These are phyloP conservation scores for Fusarium solani-melongenae DNA, from an alignment of 2,329 filamentous ascomycete genomes.

Conservation along the genomic window DNA sequence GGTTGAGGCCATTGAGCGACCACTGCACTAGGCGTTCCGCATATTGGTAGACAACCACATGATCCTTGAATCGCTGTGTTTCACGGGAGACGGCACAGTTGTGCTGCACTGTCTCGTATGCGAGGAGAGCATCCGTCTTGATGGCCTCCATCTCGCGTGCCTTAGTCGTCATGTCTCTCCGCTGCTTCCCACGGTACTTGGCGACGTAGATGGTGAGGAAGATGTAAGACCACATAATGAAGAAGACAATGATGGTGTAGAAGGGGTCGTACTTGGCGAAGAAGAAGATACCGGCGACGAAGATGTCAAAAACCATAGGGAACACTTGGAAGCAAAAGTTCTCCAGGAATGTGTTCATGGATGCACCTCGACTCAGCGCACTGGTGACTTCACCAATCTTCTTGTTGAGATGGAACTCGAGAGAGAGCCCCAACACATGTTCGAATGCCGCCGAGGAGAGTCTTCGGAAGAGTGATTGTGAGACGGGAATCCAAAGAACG, in stretches of 20 bases:
- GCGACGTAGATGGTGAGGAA: conserved; percentile 63
- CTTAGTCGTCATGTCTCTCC: conserved; percentile 57
- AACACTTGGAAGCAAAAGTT: conserved; percentile 61
- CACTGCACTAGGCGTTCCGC: conserved; percentile 41
- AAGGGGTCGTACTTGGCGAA: conserved; percentile 59
- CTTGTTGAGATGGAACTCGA: conserved; percentile 64
- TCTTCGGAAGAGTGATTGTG: conserved; percentile 56
- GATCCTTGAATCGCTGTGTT: conserved; percentile 65
- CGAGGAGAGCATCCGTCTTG: conserved; percentile 61
- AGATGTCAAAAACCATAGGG: conserved; percentile 62
- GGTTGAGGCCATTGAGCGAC: conserved; percentile 62
- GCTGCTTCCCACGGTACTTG: conserved; percentile 56
- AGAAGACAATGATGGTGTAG: conserved; percentile 60
- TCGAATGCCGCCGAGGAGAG: conserved; percentile 59
- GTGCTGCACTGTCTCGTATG: conserved; percentile 70
- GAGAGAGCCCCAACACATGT: conserved; percentile 58
- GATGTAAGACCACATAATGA: conserved; percentile 62
- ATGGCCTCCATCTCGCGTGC: conserved; percentile 61
- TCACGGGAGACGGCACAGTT: conserved; percentile 71
- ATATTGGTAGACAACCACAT: conserved; percentile 63
- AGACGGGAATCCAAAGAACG: conserved; percentile 61
- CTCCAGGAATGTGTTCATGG: conserved; percentile 62
- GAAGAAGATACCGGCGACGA: conserved; percentile 60
- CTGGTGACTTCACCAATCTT: conserved; percentile 63
- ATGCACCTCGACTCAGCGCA: conserved; percentile 58